phyloP scores from a whole-genome alignment of 208 protist genomes.

The Acanthamoeba castellanii region DNA sequence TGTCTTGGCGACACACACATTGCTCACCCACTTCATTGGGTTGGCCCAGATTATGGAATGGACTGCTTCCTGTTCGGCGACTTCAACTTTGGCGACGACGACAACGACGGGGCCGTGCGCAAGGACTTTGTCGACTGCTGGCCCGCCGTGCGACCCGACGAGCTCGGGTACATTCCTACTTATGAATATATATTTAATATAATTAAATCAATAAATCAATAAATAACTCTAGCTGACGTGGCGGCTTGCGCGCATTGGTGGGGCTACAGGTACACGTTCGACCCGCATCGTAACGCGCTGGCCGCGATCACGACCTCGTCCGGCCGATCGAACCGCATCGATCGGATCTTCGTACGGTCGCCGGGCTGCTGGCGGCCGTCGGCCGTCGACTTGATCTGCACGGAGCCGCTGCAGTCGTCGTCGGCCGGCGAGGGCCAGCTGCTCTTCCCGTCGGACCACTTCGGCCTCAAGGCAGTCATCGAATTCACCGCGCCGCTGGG shows the following conservation, averaged over 20 bases:
- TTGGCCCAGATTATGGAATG: constrained; percentile 40
- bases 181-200: background rate
- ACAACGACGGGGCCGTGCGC: constrained; percentile 42
- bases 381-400: constrained; percentile 40
- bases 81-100: constrained; percentile 76
- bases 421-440: background rate
- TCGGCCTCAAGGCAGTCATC: constrained; percentile 30
- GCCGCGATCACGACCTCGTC: constrained; percentile 33
- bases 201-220: background rate
- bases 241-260: background rate
- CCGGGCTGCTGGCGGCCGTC: constrained; percentile 10
- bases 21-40: background rate
- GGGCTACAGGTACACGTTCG: constrained; percentile 60
- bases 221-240: background rate
- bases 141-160: constrained; percentile 49
- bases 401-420: constrained; percentile 2
- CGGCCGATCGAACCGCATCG: constrained; percentile 29
- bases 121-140: constrained; percentile 69
- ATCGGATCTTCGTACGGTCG: constrained; percentile 54
- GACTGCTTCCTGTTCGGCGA: constrained; percentile 72
- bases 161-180: constrained; percentile 11
- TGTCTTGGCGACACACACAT: background rate
- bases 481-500: background rate
- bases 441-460: constrained; percentile 64
- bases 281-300: constrained; percentile 19